A percentile compares a stretch with the other conserved stretches of the same genome.
Evolutionary conservation across 495 filamentous ascomycete genomes (phyloP).

Genomic region (Beverwykella pulmonaria): DNA sequence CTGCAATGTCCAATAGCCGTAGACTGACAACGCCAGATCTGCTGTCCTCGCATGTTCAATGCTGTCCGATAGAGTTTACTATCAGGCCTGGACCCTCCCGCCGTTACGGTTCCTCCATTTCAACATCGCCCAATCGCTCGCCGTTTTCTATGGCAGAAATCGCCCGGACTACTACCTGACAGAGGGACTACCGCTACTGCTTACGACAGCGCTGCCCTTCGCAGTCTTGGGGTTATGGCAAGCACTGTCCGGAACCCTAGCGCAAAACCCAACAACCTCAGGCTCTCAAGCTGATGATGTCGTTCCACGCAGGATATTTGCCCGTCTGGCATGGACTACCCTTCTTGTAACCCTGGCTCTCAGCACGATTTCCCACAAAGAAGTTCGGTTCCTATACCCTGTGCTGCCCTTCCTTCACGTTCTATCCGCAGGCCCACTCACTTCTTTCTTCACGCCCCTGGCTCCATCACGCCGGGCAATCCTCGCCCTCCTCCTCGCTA

Average conservation of each 20-base stretch:
- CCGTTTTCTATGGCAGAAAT: constrained; percentile 91
- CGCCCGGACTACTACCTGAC: constrained; percentile 89
- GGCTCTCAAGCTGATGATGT: not conserved
- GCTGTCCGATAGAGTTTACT: constrained; percentile 78
- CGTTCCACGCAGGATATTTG: constrained; percentile 25
- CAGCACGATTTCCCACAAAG: constrained; percentile 89
- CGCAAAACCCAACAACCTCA: not conserved
- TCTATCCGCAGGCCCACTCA: constrained; percentile 68
- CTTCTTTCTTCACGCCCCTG: constrained; percentile 60
- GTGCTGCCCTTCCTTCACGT: constrained; percentile 84
- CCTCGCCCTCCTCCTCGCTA: constrained; percentile 37
- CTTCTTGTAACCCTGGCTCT: constrained; percentile 64
- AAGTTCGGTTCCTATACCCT: constrained; percentile 96
- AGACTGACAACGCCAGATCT: constrained; percentile 46
- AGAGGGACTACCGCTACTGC: constrained; percentile 84
- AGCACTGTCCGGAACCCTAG: constrained; percentile 41
- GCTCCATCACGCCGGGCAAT: constrained; percentile 25
- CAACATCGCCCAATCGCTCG: constrained; percentile 83
- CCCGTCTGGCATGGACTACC: constrained; percentile 58
- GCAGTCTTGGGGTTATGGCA: constrained; percentile 66
- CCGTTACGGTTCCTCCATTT: constrained; percentile 87
- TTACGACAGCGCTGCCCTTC: constrained; percentile 82
- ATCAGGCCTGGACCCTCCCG: constrained; percentile 85
- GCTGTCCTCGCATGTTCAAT: constrained; percentile 63
- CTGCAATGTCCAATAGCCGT: constrained; percentile 3